Percentiles rank a stretch among this genome's conserved stretches.
Evolutionary conservation across 108 stramenopile genomes (phyloP).

Genomic region (Cyclotella kingstonii): DNA sequence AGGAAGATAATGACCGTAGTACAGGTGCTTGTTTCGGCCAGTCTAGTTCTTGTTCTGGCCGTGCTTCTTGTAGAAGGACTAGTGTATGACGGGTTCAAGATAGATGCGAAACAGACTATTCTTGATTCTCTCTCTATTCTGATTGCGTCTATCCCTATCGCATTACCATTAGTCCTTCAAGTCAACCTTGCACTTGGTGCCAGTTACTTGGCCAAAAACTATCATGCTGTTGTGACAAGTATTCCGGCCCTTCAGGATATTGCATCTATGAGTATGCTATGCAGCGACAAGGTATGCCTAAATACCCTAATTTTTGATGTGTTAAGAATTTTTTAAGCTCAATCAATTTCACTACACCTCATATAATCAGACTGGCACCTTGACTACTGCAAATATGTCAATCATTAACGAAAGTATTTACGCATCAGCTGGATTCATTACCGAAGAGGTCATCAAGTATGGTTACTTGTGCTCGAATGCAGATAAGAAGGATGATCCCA

Average conservation of each 20-base stretch:
- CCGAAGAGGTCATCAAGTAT: conserved; percentile 55
- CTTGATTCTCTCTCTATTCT: conserved; percentile 65
- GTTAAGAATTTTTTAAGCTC: too few species aligned
- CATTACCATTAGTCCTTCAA: conserved; percentile 78
- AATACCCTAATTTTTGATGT: too few species aligned
- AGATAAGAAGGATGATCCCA: conserved; percentile 85
- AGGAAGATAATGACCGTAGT: conserved; percentile 68
- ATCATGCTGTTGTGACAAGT: conserved; percentile 79
- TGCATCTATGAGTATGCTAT: conserved; percentile 56
- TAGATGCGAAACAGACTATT: conserved; percentile 24
- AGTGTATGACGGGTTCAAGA: conserved; percentile 52
- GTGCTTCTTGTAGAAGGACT: conserved; percentile 56
- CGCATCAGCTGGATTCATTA: conserved; percentile 44
- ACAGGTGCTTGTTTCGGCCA: conserved; percentile 48
- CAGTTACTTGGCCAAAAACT: conserved; percentile 65
- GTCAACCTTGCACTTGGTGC: conserved; percentile 88
- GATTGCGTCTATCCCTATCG: conserved; percentile 86
- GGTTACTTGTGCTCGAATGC: conserved; percentile 67
- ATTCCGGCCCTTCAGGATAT: conserved; percentile 88
- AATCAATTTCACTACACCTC: too few species aligned
- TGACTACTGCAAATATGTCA: conserved; percentile 84
- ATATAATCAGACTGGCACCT: conserved; percentile 86
- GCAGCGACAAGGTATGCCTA: conserved; percentile 10
- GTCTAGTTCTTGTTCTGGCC: conserved; percentile 57
- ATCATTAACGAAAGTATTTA: conserved; percentile 61